Evolutionary conservation across 441 rosid species (phyloP), one percentile per base, ranked within the genome.

Genomic region (Erodium texanum): DNA sequence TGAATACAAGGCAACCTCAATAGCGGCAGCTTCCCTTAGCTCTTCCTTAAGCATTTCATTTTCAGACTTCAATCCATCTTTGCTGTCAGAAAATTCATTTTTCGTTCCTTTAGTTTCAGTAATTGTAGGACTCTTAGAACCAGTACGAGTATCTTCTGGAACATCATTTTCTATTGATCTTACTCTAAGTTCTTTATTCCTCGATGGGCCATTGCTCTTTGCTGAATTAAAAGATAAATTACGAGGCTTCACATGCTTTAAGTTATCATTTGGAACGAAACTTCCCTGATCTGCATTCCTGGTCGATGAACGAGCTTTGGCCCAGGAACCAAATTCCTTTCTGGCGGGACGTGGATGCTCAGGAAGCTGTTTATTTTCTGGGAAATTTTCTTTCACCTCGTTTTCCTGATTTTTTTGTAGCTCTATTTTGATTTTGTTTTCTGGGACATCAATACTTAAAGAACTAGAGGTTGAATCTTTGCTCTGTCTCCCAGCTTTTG

Each of bases 1-100:
- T 0, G 97, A 87, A 76, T 86, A 94, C 70, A 94, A 84, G 76
- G 99, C 86, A 80, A 88, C 90, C 83, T 94, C 98, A 22, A 85
- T 66, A n/a, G 90, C 94, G 79, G 97, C 99, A 78, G 92, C 90
- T 88, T 94, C 99, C 76, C 87, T 74, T 73, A 94, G 72, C 82
- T 94, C 99, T 66, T 89, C 85, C 76, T 94, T 97, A 41, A 92
- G 96, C 88, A 81, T 81, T 70, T 82, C 81, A 69, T 89, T 82
- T 78, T 76, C 87, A 78, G 65, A 76, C 80, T 89, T 92, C 85
- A 92, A 76, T 67, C 80, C 81, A 75, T 82, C 74, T 83, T 86
- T 92, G 75, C 72, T 77, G 65, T 80, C 92, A 77, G 83, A 75
- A 70, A 77, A 72, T 74, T 81, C 71, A 91, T 77, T 66, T 64